Base-by-base conservation (phyloP, 345 rosid genomes). In the Hirschfeldia incana region DNA sequence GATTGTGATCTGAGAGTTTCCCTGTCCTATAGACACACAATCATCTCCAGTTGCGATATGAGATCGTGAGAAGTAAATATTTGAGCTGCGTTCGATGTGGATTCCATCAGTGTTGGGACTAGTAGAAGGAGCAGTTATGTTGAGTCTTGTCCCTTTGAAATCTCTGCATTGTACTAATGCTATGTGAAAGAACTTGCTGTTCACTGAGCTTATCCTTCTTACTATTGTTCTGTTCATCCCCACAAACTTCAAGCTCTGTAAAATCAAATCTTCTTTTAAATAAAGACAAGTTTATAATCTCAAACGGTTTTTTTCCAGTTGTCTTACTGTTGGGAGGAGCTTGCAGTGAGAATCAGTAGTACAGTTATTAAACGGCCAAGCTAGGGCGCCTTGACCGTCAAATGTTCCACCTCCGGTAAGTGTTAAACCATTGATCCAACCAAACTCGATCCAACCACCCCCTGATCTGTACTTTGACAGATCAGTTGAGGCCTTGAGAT, bases 61-160 rank as follows among this genome's bases (percentile, higher is more conserved):
- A 0, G 88, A 84, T 29, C 84, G 74, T 3, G 69, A 64, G 39
- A 89, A 51, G 1, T 37, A 39, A 11, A 88, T 65, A 37, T 69
- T 55, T 6, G 76, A 75, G 8, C 90, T 85, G 12, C 69, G 60
- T 4, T 74, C 84, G 0, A 90, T 74, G 29, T 89, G 87, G 65
- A 87, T 85, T 46, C 91, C 95, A 65, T 87, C 90, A 0, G 93
- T 90, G 82, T 90, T 90, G 0, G 90, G 95, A 62, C 95, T 90
- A 16, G 83, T 63, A 1, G 26, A 64, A 1, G 93, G 90, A 12
- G 93, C 90, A 6, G 36, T 26, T 17, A 89, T 70, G n/a, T 69
- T 82, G 11, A 82, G 78, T 39, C 81, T 69, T 53, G 84, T 82
- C 1, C 87, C 88, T 85, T 79, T 87, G 76, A 86, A 88, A 73